Percentiles rank a stretch among this genome's conserved stretches.
phyloP scores from a whole-genome alignment of 331 rosid species.

The Cydonia oblonga region DNA sequence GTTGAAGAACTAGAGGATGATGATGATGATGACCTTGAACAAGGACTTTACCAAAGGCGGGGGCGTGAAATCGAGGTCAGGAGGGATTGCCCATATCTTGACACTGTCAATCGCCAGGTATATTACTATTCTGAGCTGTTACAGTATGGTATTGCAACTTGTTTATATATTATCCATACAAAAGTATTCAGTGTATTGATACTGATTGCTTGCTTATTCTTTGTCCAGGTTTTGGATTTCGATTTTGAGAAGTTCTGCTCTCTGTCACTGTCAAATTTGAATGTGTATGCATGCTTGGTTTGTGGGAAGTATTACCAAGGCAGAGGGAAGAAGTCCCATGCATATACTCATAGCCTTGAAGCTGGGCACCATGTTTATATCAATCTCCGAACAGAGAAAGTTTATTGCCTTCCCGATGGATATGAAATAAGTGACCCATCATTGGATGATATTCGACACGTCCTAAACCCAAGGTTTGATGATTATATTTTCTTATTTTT shows the following conservation, averaged over 20 bases:
- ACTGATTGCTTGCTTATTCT: neutral
- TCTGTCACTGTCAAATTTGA: constrained; percentile 77
- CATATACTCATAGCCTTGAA: constrained; percentile 94
- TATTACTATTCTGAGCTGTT: constrained; percentile 2
- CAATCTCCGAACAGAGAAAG: constrained; percentile 90
- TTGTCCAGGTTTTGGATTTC: constrained; percentile 83
- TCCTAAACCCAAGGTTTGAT: constrained; percentile 79
- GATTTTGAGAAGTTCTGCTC: constrained; percentile 96
- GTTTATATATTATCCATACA: neutral
- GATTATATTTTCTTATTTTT: neutral
- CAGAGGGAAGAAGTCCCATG: constrained; percentile 90
- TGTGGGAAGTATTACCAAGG: constrained; percentile 97
- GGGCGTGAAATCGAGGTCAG: constrained; percentile 54
- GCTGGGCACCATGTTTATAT: constrained; percentile 95
- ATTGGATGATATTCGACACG: constrained; percentile 85
- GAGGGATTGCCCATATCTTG: constrained; percentile 94
- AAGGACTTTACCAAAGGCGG: constrained; percentile 22
- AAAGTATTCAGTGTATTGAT: neutral
- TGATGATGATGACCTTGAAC: constrained; percentile 34
- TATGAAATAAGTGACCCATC: constrained; percentile 96
- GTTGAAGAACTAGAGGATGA: constrained; percentile 35
- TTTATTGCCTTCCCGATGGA: constrained; percentile 95
- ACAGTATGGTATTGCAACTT: neutral
- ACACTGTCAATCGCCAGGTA: constrained; percentile 97
- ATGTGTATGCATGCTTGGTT: constrained; percentile 90